Base-by-base conservation (phyloP, 768 basidiomycete genomes). In the Cystofilobasidium bisporidii region DNA sequence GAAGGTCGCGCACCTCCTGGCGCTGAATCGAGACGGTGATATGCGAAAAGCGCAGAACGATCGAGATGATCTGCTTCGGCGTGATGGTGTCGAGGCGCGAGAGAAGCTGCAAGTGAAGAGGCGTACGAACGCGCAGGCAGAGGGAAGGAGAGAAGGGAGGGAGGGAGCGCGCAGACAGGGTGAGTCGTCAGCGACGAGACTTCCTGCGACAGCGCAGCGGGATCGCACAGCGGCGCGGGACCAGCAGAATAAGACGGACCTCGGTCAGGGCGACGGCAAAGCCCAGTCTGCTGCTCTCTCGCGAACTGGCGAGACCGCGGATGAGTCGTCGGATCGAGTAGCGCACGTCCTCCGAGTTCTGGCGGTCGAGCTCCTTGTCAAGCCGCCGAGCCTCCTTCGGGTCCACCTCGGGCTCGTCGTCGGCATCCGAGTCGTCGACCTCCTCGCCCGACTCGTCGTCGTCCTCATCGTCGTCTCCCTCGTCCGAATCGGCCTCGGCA, bases 211-310 rank as follows among this genome's bases (percentile, higher is more conserved):
- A n/a, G n/a, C n/a, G n/a, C n/a, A n/a, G n/a, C n/a, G n/a, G n/a
- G n/a, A n/a, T n/a, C n/a, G n/a, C n/a, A n/a, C 32, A 6, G 3
- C 22, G 5, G 20, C 22, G 3, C 15, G 18, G 14, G 18, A 33
- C 15, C 22, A 6, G 15, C 18, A 60, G 40, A 36, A 32, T 5
- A 58, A 33, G 10, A 77, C 83, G 72, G 74, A 94, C 93, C 82
- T 96, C 93, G 0, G 94, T 91, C 71, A 99, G 80, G 38, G 92
- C 91, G 53, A 99, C 94, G 12, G 92, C 91, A 75, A 97, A 99
- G 22, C 94, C 94, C 43, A 97, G 79, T 71, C 94, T 79, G 77
- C 91, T 94, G 76, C 89, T 90, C 76, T 99, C 93, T 72, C 92
- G 81, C 1, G 91, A 88, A 76, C 90, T 93, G 0, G 88, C 90